Conservation (phyloP, 2,329 filamentous ascomycete genomes). For the Ceratocystis cacaofunesta region DNA sequence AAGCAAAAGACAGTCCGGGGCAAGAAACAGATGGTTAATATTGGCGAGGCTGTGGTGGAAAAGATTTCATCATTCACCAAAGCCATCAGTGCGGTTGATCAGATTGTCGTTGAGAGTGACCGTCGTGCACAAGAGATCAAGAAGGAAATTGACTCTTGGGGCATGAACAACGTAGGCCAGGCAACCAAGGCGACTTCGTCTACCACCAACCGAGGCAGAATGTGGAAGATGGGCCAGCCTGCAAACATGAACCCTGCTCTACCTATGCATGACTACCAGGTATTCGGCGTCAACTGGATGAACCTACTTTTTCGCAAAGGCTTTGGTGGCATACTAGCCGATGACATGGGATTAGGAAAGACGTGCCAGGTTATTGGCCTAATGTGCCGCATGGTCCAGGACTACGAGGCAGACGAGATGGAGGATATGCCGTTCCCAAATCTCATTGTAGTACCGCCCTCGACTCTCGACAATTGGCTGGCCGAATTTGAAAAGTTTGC, state of each 20-base stretch:
- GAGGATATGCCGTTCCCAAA: constrained; percentile 47
- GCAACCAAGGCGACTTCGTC: constrained; percentile 18
- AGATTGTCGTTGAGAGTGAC: constrained; percentile 64
- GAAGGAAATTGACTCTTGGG: constrained; percentile 33
- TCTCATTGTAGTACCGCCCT: constrained; percentile 79
- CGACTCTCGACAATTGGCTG: constrained; percentile 91
- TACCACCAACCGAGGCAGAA: constrained; percentile 4
- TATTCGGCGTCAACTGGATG: constrained; percentile 92
- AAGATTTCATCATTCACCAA: constrained; percentile 55
- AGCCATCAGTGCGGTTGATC: constrained; percentile 70
- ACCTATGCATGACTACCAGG: constrained; percentile 78
- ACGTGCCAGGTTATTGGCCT: constrained; percentile 94
- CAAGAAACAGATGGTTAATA: constrained; percentile 28
- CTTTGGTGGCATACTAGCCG: constrained; percentile 80
- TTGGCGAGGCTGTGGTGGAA: constrained; percentile 39
- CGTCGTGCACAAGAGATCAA: constrained; percentile 46
- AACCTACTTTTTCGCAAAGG: constrained; percentile 64
- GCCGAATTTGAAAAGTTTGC: constrained; percentile 82
- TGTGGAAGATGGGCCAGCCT: constrained; percentile 42
- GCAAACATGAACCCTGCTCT: constrained; percentile 60
- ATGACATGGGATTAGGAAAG: constrained; percentile 95
- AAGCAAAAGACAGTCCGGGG: constrained; percentile 32
- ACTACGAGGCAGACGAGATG: constrained; percentile 28
- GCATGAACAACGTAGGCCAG: constrained; percentile 33
- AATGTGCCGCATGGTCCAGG: constrained; percentile 65